These are phyloP conservation scores for Penicillium sp. DNA, from an alignment of 2,329 filamentous ascomycete genomes.

Conservation along the genomic window DNA sequence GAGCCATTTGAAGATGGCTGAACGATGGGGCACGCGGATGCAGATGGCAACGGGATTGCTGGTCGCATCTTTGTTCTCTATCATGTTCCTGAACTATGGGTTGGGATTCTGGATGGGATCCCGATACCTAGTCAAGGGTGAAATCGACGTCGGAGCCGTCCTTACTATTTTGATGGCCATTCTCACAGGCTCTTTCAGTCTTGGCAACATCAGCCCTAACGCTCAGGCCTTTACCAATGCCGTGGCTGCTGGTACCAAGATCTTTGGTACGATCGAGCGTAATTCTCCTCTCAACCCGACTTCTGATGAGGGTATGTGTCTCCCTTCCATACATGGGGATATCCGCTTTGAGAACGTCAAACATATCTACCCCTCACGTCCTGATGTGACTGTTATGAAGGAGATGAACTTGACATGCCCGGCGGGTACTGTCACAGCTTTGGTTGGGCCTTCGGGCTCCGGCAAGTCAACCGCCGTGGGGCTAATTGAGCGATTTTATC, in stretches of 20 bases:
- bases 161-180: conserved; percentile 86
- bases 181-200: conserved; percentile 88
- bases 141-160: conserved; percentile 68
- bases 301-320: conserved; percentile 67
- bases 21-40: conserved; percentile 73
- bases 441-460: conserved; percentile 91
- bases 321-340: conserved; percentile 72
- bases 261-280: conserved; percentile 91
- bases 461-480: conserved; percentile 96
- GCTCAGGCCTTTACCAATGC: conserved; percentile 82
- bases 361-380: conserved; percentile 91
- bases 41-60: conserved; percentile 74
- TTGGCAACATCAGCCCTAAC: conserved; percentile 86
- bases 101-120: conserved; percentile 88
- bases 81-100: conserved; percentile 85
- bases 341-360: conserved; percentile 81
- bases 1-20: conserved; percentile 68
- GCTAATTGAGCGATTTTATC: conserved; percentile 90
- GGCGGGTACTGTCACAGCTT: conserved; percentile 85
- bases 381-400: conserved; percentile 86
- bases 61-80: conserved; percentile 78
- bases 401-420: conserved; percentile 77
- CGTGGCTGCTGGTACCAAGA: conserved; percentile 83
- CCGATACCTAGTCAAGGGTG: conserved; percentile 67
- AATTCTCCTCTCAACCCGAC: conserved; percentile 79